phyloP scores from a whole-genome alignment of 345 rosid genomes.

The Eutrema japonicum region DNA sequence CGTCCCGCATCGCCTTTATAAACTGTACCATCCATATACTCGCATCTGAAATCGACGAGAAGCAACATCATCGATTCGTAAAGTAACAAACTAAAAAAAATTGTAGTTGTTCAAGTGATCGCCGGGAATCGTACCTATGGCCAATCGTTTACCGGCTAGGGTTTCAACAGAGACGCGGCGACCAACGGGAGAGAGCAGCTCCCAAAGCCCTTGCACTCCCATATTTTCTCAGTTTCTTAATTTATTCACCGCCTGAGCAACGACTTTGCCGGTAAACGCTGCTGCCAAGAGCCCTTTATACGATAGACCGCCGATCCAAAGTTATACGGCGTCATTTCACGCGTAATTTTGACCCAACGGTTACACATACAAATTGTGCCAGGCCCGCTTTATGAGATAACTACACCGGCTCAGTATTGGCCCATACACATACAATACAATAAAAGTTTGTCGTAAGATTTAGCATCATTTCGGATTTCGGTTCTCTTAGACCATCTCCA shows the following conservation, averaged over 20 bases:
- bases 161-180: constrained; percentile 98
- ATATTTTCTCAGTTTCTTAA: constrained; percentile 7
- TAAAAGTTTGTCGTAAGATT: background rate
- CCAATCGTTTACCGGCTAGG: constrained; percentile 79
- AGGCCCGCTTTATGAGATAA: background rate
- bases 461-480: background rate
- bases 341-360: background rate
- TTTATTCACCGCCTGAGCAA: constrained; percentile 2
- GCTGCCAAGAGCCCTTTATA: constrained; percentile 16
- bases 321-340: background rate
- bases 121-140: constrained; percentile 58
- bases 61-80: background rate
- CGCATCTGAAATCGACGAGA: constrained; percentile 57
- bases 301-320: background rate
- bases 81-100: background rate
- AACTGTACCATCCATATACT: constrained; percentile 98
- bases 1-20: constrained; percentile 98
- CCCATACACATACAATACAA: background rate
- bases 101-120: constrained; percentile 25
- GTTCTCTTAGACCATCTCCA: too few species aligned
- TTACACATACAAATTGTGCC: background rate
- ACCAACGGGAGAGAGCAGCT: constrained; percentile 87
- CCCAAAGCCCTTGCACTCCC: constrained; percentile 50
- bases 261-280: constrained; percentile 10
- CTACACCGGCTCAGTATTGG: background rate